Base-by-base conservation (phyloP, 805 yeast genomes). In the Starmera dryadoides region DNA sequence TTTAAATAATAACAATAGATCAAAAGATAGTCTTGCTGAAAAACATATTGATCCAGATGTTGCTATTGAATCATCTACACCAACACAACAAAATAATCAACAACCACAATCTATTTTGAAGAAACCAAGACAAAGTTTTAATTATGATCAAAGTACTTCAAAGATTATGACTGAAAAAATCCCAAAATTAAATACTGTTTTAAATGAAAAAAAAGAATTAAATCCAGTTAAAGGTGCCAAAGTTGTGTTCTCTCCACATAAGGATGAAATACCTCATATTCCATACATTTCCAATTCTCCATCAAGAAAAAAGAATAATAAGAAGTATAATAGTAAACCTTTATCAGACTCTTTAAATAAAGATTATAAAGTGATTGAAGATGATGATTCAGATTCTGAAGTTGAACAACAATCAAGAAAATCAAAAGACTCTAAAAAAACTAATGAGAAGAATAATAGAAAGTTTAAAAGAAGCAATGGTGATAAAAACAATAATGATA, bases 171-270 rank as follows among this genome's bases (percentile, higher is more conserved):
- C 48, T 12, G 38, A 40, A 16, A 34, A 41, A 12, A 44, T 43
- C 26, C 60, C 60, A 1, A 53, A 50, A 21, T 35, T 56, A 14
- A 40, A 49, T 1, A 26, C 44, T 2, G 58, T 55, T 0, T 30
- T 54, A 14, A 42, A 55, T 30, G 35, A 44, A 16, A 38, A 49
- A 20, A 60, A 59, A 0, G 55, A 53, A 26, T 23, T 59, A 9
- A 63, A 63, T 38, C 62, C 65, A 3, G 44, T 59, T 5, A 60
- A 57, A 40, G 60, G 54, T 3, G 59, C 64, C 4, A 53, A 46
- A 22, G 64, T 63, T 2, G 41, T 62, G 4, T 55, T 64, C 37
- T 60, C 68, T 3, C 70, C 70, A 9, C 55, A 61, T 22, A 61
- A 60, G 34, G 49, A 48, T 19, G 39, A 41, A 17, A 40, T 48